Conservation (phyloP, 2,329 filamentous ascomycete genomes). For the Shiraia bambusicola region DNA sequence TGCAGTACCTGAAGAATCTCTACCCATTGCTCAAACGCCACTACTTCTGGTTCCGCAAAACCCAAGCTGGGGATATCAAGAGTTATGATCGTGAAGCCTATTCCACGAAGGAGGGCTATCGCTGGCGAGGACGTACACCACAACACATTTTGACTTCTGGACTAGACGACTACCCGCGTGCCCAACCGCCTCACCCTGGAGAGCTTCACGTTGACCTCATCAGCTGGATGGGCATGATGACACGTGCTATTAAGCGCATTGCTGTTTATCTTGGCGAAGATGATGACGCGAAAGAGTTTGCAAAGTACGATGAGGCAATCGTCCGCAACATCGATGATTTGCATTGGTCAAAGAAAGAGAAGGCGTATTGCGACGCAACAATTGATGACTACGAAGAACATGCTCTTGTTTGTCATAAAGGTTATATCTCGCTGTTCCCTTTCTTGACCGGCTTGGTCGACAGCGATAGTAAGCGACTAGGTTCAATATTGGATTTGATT, state of each 20-base stretch:
- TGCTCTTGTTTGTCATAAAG: conserved; percentile 88
- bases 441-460: conserved; percentile 82
- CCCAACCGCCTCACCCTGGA: conserved; percentile 90
- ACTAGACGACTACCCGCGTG: conserved; percentile 91
- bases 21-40: conserved; percentile 88
- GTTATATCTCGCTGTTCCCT: conserved; percentile 91
- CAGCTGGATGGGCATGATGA: conserved; percentile 97
- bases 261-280: conserved; percentile 71
- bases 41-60: conserved; percentile 92
- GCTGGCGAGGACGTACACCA: conserved; percentile 88
- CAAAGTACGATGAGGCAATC: conserved; percentile 73
- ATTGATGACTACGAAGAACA: conserved; percentile 95
- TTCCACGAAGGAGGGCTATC: conserved; percentile 87
- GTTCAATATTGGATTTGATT: conserved; percentile 74
- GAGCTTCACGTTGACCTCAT: conserved; percentile 95
- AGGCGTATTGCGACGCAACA: conserved; percentile 91
- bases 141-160: conserved; percentile 89
- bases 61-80: conserved; percentile 86
- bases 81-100: conserved; percentile 87
- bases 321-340: conserved; percentile 84
- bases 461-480: conserved; percentile 72
- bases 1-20: conserved; percentile 71
- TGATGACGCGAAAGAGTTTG: conserved; percentile 75
- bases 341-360: conserved; percentile 81
- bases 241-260: conserved; percentile 78